These are phyloP conservation scores for Kalmanozyma brasiliensis DNA, from an alignment of 1,284 basidiomycete species.

Conservation along the genomic window DNA sequence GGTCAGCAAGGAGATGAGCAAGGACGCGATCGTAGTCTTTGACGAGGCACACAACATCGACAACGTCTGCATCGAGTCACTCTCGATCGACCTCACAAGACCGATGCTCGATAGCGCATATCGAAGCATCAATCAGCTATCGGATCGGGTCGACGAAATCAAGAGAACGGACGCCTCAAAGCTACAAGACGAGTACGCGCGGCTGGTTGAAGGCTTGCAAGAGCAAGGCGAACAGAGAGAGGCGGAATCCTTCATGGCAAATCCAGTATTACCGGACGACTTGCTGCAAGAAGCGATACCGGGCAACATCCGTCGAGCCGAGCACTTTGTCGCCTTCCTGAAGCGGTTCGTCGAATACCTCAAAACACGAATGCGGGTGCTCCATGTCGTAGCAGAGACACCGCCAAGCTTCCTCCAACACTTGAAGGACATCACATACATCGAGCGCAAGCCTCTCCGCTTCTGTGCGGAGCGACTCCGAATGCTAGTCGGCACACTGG, in stretches of 20 bases:
- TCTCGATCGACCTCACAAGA: constrained; percentile 97
- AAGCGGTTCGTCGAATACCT: constrained; percentile 99
- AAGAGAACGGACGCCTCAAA: constrained; percentile 93
- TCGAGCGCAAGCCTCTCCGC: constrained; percentile 92
- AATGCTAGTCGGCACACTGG: constrained; percentile 90
- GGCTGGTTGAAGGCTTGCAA: constrained; percentile 92
- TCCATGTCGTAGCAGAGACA: constrained; percentile 99
- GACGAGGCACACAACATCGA: constrained; percentile 99
- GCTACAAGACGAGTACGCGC: constrained; percentile 96
- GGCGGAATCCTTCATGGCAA: constrained; percentile 83
- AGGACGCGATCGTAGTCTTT: constrained; percentile 98
- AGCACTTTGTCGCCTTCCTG: constrained; percentile 98
- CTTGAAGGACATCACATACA: constrained; percentile 98
- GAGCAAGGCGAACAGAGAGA: constrained; percentile 71
- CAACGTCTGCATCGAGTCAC: constrained; percentile 98
- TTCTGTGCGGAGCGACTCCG: constrained; percentile 97
- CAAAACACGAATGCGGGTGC: constrained; percentile 98
- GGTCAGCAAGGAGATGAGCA: constrained; percentile 96
- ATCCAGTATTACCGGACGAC: constrained; percentile 94
- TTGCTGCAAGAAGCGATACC: constrained; percentile 94
- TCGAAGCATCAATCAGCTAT: constrained; percentile 85
- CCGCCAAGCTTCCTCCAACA: constrained; percentile 98
- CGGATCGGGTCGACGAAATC: constrained; percentile 96
- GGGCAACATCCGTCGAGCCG: constrained; percentile 97
- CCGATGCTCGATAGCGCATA: constrained; percentile 97